phyloP scores from a whole-genome alignment of 2,329 filamentous ascomycete species.

The Ophiosphaerella korrae region DNA sequence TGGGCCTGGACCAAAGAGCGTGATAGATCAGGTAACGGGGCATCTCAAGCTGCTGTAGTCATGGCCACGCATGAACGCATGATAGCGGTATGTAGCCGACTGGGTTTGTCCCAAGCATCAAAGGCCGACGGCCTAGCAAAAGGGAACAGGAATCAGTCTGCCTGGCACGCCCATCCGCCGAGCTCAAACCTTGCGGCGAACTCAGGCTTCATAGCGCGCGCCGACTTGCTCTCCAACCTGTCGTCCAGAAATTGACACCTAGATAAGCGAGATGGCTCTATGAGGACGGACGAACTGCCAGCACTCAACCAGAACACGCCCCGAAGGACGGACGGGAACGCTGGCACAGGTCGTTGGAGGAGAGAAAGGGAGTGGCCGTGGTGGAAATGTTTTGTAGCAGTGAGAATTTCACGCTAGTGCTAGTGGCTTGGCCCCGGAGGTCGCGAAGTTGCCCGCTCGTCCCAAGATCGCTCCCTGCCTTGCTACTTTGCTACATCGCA shows the following conservation, averaged over 20 bases:
- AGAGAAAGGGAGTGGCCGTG: constrained; percentile 39
- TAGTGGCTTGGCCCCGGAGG: constrained; percentile 25
- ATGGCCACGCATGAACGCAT: background rate
- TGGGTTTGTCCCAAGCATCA: constrained; percentile 87
- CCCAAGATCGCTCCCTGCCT: background rate
- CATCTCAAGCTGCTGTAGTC: constrained; percentile 76
- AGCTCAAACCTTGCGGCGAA: constrained; percentile 46
- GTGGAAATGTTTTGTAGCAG: constrained; percentile 38
- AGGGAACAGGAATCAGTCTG: constrained; percentile 61
- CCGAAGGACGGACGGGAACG: constrained; percentile 66
- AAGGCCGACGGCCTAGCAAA: constrained; percentile 85
- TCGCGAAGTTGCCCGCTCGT: constrained; percentile 5
- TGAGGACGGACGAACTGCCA: constrained; percentile 78
- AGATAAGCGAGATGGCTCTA: constrained; percentile 72
- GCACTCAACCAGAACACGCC: constrained; percentile 74
- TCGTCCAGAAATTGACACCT: constrained; percentile 93
- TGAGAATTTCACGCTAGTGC: constrained; percentile 21
- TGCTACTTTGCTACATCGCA: too few species aligned
- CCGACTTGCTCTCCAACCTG: constrained; percentile 85
- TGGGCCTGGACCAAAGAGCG: constrained; percentile 75
- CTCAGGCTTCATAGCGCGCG: constrained; percentile 58
- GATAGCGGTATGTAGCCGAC: constrained; percentile 69
- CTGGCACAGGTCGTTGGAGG: constrained; percentile 80
- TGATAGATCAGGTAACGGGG: constrained; percentile 86
- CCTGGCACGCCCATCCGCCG: constrained; percentile 43